A percentile compares a stretch with the other conserved stretches of the same genome.
Evolutionary conservation across 345 rosid species (phyloP).

Genomic region (Odontarrhena argentea): DNA sequence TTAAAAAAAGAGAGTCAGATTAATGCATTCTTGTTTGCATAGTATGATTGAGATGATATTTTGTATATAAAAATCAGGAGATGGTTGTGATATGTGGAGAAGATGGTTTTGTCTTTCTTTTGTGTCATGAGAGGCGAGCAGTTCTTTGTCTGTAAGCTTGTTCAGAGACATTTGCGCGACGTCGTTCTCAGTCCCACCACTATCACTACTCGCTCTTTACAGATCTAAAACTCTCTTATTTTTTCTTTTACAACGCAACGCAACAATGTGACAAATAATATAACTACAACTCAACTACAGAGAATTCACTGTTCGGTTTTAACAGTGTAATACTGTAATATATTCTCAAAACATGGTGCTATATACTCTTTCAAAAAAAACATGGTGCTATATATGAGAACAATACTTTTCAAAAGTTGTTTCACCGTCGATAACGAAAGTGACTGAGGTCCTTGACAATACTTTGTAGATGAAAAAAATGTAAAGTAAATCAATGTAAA

Average conservation of each 20-base stretch:
- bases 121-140: slow-evolving; percentile 38
- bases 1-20: too few species aligned
- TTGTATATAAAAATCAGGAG: slow-evolving; percentile 23
- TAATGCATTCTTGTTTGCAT: not conserved
- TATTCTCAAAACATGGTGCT: too few species aligned
- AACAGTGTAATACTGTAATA: not conserved
- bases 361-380: too few species aligned
- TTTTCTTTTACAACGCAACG: not conserved
- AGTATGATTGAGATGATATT: slow-evolving; percentile 38
- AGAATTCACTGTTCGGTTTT: not conserved
- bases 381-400: too few species aligned
- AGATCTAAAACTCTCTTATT: slow-evolving; percentile 20
- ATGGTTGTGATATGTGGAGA: slow-evolving; percentile 40
- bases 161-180: slow-evolving; percentile 28
- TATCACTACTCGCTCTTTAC: slow-evolving; percentile 4
- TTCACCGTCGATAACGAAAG: too few species aligned
- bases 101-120: slow-evolving; percentile 35
- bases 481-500: too few species aligned
- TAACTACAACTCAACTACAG: not conserved
- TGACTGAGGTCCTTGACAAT: too few species aligned
- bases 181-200: slow-evolving; percentile 37
- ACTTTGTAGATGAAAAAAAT: too few species aligned
- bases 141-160: slow-evolving; percentile 33
- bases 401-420: too few species aligned
- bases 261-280: not conserved